Percentiles rank a stretch among this genome's conserved stretches.
These are phyloP conservation scores for Allium sativum DNA, from an alignment of 106 monocot species.

Conservation along the genomic window DNA sequence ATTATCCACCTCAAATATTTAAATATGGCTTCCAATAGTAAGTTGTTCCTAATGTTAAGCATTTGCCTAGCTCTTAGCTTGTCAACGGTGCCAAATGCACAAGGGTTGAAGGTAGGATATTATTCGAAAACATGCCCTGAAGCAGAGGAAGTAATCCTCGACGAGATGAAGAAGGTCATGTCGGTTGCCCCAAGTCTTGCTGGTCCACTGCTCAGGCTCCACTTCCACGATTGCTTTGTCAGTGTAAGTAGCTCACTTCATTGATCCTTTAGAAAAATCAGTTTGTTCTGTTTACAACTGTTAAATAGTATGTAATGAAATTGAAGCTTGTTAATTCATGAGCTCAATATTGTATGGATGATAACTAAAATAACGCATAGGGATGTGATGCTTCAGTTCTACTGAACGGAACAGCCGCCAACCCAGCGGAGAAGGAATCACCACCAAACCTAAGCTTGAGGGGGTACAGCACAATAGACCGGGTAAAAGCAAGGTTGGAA, in stretches of 20 bases:
- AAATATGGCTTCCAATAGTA: constrained; percentile 8
- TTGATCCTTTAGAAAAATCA: too few species aligned
- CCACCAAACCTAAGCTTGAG: constrained; percentile 20
- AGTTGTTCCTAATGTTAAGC: too few species aligned
- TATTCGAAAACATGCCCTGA: constrained; percentile 36
- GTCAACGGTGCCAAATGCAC: not conserved
- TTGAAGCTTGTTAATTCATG: too few species aligned
- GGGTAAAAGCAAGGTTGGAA: constrained; percentile 30
- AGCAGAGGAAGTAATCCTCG: constrained; percentile 28
- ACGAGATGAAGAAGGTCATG: constrained; percentile 25
- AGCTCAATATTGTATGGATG: too few species aligned
- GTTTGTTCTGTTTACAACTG: too few species aligned
- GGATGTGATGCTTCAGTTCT: constrained; percentile 46
- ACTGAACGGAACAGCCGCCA: constrained; percentile 10
- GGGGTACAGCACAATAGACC: constrained; percentile 29
- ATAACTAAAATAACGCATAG: constrained; percentile 2
- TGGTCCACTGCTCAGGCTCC: constrained; percentile 34
- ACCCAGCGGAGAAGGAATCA: constrained; percentile 24
- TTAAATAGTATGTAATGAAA: too few species aligned
- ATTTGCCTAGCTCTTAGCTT: not conserved
- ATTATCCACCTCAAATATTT: not conserved
- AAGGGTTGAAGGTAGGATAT: constrained; percentile 28
- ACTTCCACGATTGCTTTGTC: constrained; percentile 66
- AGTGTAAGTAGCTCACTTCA: constrained; percentile 14
- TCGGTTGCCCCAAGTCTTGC: constrained; percentile 18